phyloP scores from a whole-genome alignment of 1,284 basidiomycete species.

The Sutorius eximius region DNA sequence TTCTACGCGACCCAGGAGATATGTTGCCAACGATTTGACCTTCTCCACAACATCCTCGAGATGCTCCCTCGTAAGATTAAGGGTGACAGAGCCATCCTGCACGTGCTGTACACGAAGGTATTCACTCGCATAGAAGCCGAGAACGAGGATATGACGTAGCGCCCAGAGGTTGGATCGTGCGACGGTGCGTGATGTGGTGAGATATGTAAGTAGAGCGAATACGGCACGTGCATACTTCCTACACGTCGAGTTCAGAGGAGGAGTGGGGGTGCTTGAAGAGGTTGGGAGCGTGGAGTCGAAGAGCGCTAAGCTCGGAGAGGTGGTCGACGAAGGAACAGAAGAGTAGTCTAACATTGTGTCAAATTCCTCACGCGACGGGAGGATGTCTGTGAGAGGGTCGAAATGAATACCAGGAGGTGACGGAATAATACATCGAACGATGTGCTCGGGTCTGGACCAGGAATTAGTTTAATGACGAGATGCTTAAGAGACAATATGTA shows the following conservation, averaged over 20 bases:
- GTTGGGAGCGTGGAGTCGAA: slow-evolving; percentile 62
- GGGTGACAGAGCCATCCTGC: slow-evolving; percentile 46
- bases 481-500: slow-evolving; percentile 6
- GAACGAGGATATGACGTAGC: slow-evolving; percentile 59
- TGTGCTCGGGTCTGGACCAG: slow-evolving; percentile 45
- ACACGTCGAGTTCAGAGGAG: slow-evolving; percentile 38
- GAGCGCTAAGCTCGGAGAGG: slow-evolving; percentile 61
- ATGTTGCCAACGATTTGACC: slow-evolving; percentile 64
- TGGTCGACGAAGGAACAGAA: slow-evolving; percentile 46
- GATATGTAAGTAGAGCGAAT: slow-evolving; percentile 57
- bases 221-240: slow-evolving; percentile 70
- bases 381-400: slow-evolving; percentile 47
- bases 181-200: slow-evolving; percentile 58
- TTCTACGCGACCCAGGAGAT: slow-evolving; percentile 57
- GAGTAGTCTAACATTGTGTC: slow-evolving; percentile 45
- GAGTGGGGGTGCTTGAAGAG: slow-evolving; percentile 32
- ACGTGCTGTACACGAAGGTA: slow-evolving; percentile 49
- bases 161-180: slow-evolving; percentile 64
- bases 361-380: slow-evolving; percentile 51
- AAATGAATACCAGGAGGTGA: slow-evolving; percentile 35
- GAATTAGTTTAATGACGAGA: background rate
- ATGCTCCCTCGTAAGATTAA: slow-evolving; percentile 23
- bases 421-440: slow-evolving; percentile 41
- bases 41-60: slow-evolving; percentile 45
- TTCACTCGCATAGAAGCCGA: slow-evolving; percentile 61